phyloP scores from a whole-genome alignment of 257 asterid species.

The Przewalskia tangutica region DNA sequence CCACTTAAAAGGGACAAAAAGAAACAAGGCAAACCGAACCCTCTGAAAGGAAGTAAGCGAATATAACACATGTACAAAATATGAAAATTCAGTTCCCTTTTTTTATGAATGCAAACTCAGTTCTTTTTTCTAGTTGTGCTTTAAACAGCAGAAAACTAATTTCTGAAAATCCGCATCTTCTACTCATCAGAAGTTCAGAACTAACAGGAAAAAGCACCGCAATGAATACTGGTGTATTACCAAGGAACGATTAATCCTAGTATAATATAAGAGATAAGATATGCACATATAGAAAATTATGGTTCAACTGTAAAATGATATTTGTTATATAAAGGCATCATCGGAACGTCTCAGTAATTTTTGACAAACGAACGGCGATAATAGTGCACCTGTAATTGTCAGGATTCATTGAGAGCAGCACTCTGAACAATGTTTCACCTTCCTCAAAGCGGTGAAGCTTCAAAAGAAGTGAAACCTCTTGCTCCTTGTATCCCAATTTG shows the following conservation, averaged over 20 bases:
- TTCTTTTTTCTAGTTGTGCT: background rate
- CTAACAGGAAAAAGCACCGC: background rate
- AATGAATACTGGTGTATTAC: background rate
- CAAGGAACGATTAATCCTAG: background rate
- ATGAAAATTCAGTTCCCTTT: background rate
- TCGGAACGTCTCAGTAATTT: background rate
- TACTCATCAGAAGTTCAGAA: background rate
- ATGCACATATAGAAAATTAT: background rate
- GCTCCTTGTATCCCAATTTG: constrained; percentile 76
- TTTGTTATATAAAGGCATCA: background rate
- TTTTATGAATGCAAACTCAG: no score
- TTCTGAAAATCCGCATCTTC: background rate
- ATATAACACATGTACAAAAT: background rate
- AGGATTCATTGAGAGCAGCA: constrained; percentile 80
- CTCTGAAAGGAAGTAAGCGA: background rate
- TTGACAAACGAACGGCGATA: background rate
- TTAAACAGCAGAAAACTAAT: background rate
- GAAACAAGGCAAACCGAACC: background rate
- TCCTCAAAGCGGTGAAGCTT: constrained; percentile 73
- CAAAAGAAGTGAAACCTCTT: constrained; percentile 73
- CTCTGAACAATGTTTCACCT: constrained; percentile 65
- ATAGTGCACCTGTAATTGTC: constrained; percentile 72
- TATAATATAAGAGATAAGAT: background rate
- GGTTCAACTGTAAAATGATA: background rate
- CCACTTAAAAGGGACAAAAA: background rate